Percentiles rank a stretch among this genome's conserved stretches.
Conservation (phyloP, 768 basidiomycete species). For the Leccinum fibrillosum region DNA sequence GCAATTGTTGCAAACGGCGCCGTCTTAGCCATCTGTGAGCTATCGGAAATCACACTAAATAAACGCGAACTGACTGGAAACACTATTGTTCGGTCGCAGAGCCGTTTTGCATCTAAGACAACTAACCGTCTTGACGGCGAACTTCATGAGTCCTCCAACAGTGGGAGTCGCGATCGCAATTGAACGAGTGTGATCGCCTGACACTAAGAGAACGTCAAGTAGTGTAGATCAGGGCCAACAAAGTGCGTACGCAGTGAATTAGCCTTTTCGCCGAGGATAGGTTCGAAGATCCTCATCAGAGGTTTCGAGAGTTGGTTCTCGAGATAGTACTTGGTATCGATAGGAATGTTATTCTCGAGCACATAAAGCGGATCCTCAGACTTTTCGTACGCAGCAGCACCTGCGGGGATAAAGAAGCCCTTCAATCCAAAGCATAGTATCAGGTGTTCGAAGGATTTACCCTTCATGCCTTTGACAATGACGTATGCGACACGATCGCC, state of each 20-base stretch:
- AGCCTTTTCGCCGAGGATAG: conserved; percentile 92
- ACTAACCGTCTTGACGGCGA: conserved; percentile 92
- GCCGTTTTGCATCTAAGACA: conserved; percentile 96
- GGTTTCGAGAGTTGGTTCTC: conserved; percentile 98
- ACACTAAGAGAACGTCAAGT: conserved; percentile 51
- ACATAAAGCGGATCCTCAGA: conserved; percentile 98
- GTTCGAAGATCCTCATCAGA: conserved; percentile 96
- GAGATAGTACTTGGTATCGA: conserved; percentile 97
- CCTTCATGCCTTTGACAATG: conserved; percentile 95
- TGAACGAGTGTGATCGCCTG: conserved; percentile 92
- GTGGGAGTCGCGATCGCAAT: conserved; percentile 97
- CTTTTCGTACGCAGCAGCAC: conserved; percentile 97
- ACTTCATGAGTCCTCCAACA: conserved; percentile 97
- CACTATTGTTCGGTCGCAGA: conserved; percentile 71
- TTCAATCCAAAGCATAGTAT: not conserved
- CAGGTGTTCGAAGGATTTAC: conserved; percentile 34
- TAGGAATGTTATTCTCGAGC: conserved; percentile 95
- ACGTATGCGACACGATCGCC: conserved; percentile 99
- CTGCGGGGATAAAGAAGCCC: conserved; percentile 33
- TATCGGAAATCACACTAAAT: not conserved
- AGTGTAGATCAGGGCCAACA: not conserved
- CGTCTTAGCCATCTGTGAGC: conserved; percentile 46
- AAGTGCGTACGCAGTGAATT: conserved; percentile 64
- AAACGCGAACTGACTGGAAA: conserved; percentile 47
- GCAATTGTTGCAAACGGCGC: conserved; percentile 95